These are phyloP conservation scores for Zymoseptoria crescenta DNA, from an alignment of 2,329 filamentous ascomycete species.

Conservation along the genomic window DNA sequence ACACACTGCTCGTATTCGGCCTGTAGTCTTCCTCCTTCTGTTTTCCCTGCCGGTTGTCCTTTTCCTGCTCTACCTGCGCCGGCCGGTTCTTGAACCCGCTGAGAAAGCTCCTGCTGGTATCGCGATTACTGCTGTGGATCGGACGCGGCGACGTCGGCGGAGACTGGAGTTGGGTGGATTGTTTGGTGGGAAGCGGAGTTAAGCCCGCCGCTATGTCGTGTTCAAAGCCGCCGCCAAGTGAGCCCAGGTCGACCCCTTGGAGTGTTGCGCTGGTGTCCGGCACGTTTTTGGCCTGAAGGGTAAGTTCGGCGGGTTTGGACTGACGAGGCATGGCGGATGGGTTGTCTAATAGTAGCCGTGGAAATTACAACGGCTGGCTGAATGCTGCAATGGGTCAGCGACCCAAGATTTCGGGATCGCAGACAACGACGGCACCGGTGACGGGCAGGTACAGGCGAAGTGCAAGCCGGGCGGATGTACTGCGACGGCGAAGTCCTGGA, in stretches of 20 bases:
- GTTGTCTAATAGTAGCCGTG: background rate
- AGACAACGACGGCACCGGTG: conserved; percentile 11
- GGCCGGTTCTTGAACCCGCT: conserved; percentile 21
- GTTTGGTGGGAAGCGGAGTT: conserved; percentile 14
- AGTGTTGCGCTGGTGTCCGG: conserved; percentile 28
- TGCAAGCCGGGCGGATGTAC: background rate
- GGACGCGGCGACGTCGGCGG: conserved; percentile 25
- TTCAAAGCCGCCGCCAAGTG: conserved; percentile 29
- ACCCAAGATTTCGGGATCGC: conserved; percentile 13
- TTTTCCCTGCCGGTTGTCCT: conserved; percentile 17
- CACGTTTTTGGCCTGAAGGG: conserved; percentile 20
- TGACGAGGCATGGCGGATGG: conserved; percentile 24
- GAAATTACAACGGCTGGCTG: conserved; percentile 9
- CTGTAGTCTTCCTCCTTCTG: conserved; percentile 25
- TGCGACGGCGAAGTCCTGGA: background rate
- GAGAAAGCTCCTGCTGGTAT: conserved; percentile 23
- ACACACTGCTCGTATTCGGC: conserved; percentile 26
- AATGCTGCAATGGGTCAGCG: conserved; percentile 16
- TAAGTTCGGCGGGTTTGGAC: conserved; percentile 25
- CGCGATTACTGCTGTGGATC: conserved; percentile 14
- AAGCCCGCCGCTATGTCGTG: conserved; percentile 19
- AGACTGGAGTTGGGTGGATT: conserved; percentile 21
- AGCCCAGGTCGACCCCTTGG: conserved; percentile 30
- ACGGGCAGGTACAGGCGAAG: background rate
- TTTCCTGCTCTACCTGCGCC: conserved; percentile 12